Percentiles rank a stretch among this genome's conserved stretches.
These are phyloP conservation scores for Penicillium daleae DNA, from an alignment of 495 filamentous ascomycete genomes.

Conservation along the genomic window DNA sequence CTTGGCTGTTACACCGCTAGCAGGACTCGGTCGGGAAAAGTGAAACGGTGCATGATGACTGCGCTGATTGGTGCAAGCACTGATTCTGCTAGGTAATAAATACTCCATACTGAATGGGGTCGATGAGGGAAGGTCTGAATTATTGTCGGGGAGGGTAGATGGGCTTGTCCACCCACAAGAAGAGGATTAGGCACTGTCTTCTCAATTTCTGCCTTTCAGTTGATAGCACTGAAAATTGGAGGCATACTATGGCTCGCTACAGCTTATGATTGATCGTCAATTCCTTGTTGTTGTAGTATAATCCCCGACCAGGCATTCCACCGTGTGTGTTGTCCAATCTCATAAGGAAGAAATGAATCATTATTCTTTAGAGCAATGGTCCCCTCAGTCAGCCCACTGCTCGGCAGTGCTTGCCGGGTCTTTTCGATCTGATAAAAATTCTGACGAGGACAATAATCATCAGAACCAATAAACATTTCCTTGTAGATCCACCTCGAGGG, in stretches of 20 bases:
- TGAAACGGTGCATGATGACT: slow-evolving; percentile 4
- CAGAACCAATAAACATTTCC: neutral
- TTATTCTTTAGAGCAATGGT: neutral
- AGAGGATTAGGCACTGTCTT: too few relatives aligned
- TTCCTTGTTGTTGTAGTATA: neutral
- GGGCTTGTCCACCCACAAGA: slow-evolving; percentile 16
- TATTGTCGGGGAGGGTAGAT: neutral
- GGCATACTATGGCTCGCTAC: neutral
- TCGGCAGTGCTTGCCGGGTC: slow-evolving; percentile 16
- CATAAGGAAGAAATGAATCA: neutral
- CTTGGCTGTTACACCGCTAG: slow-evolving; percentile 22
- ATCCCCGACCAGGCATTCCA: neutral
- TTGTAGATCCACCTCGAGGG: neutral
- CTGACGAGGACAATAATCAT: neutral
- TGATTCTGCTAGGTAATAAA: slow-evolving; percentile 35
- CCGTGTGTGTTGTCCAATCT: neutral
- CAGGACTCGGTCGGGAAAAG: slow-evolving; percentile 16
- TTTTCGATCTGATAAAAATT: slow-evolving; percentile 33
- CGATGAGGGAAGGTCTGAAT: slow-evolving; percentile 12
- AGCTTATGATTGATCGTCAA: neutral
- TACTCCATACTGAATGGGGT: slow-evolving; percentile 2
- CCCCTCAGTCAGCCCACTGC: slow-evolving; percentile 29
- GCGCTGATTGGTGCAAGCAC: slow-evolving; percentile 22
- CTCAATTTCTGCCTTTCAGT: too few relatives aligned
- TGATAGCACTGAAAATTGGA: neutral